These are phyloP conservation scores for Solanum sejunctum DNA, from an alignment of 257 asterid species.

Conservation along the genomic window DNA sequence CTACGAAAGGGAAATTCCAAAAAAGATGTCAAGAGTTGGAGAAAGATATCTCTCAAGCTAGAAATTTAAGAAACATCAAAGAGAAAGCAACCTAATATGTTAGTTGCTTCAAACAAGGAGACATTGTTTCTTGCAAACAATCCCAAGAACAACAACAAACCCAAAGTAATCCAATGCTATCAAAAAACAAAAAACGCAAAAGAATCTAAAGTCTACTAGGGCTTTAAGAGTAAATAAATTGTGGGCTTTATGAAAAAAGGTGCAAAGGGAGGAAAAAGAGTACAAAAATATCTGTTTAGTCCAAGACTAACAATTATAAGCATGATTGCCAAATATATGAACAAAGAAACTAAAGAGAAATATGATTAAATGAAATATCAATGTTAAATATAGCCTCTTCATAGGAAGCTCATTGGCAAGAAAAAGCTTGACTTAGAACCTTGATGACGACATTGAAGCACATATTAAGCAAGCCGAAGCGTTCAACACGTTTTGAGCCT, in stretches of 20 bases:
- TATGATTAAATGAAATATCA: not conserved
- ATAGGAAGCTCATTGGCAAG: not conserved
- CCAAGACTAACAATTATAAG: not conserved
- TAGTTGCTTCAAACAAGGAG: not conserved
- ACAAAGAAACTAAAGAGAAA: not conserved
- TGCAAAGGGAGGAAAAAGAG: not conserved
- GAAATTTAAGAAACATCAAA: not conserved
- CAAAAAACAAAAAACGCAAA: not conserved
- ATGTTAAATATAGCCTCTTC: not conserved
- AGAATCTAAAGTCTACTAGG: not conserved
- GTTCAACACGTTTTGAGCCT: not conserved
- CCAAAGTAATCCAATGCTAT: not conserved
- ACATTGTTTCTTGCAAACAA: not conserved
- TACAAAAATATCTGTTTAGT: not conserved
- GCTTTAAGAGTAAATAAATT: not conserved
- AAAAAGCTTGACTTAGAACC: not conserved
- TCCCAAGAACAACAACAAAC: not conserved
- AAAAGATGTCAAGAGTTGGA: not conserved
- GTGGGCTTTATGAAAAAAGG: not conserved
- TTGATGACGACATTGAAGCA: not conserved
- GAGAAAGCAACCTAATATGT: not conserved
- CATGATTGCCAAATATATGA: not conserved
- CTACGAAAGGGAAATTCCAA: constrained; percentile 8
- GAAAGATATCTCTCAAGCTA: not conserved
- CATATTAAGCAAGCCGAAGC: not conserved